A percentile compares a stretch with the other conserved stretches of the same genome.
These are phyloP conservation scores for Cymbopogon citratus DNA, from an alignment of 176 grass and related monocot species.

Conservation along the genomic window DNA sequence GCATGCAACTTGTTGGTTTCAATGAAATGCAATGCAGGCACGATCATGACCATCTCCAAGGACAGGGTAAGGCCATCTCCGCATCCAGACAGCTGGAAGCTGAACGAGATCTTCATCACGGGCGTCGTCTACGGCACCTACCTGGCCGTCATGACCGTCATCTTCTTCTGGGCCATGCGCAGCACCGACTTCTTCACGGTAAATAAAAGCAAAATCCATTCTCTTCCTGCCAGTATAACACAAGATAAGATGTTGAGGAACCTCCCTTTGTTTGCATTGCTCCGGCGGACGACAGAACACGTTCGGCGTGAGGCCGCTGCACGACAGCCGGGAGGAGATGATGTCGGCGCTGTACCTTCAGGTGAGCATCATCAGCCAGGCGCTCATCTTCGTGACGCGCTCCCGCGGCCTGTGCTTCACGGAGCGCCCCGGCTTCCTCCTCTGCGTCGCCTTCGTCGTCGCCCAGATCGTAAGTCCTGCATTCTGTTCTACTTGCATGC, in stretches of 20 bases:
- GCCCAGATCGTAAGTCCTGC: constrained; percentile 74
- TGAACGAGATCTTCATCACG: constrained; percentile 86
- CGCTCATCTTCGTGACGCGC: constrained; percentile 95
- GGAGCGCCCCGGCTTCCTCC: constrained; percentile 64
- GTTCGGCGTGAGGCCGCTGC: constrained; percentile 59
- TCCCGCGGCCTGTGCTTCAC: constrained; percentile 54
- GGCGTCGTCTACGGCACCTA: constrained; percentile 85
- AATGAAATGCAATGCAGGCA: constrained; percentile 33
- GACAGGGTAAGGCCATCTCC: constrained; percentile 91
- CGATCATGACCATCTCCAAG: constrained; percentile 99
- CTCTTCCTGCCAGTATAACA: no score
- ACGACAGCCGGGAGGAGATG: constrained; percentile 46
- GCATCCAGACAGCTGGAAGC: constrained; percentile 92
- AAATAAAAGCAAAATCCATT: neutral
- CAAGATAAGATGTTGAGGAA: no score
- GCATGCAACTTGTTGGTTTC: neutral
- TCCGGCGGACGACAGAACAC: constrained; percentile 31
- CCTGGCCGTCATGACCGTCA: constrained; percentile 80
- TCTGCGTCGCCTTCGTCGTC: constrained; percentile 59
- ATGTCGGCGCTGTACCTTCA: constrained; percentile 94
- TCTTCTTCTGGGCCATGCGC: constrained; percentile 92
- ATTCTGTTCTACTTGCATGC: no score
- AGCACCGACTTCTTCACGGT: constrained; percentile 87
- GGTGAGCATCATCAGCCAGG: constrained; percentile 97
- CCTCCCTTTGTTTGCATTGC: no score